phyloP scores from a whole-genome alignment of 2,329 filamentous ascomycete genomes.

The Beauveria australis region DNA sequence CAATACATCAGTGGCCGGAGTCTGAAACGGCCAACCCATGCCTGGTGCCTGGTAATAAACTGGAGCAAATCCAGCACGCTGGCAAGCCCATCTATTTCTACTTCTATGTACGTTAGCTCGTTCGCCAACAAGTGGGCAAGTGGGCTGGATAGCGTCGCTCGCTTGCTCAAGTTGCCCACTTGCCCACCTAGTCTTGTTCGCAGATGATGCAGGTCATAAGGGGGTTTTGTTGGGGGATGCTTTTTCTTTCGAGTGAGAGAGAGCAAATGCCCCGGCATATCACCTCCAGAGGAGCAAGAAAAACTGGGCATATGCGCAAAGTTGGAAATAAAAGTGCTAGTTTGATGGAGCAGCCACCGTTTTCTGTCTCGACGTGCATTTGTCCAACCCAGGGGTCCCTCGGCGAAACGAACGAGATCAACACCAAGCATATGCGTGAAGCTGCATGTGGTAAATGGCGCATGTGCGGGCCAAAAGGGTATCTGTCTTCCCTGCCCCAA shows the following conservation, averaged over 20 bases:
- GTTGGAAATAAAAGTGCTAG: background rate
- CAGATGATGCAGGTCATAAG: slow-evolving; percentile 2
- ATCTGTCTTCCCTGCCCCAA: background rate
- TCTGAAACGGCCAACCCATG: slow-evolving; percentile 3
- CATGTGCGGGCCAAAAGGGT: background rate
- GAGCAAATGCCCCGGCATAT: too few species aligned
- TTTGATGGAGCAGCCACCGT: too few species aligned
- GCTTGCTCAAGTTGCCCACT: background rate
- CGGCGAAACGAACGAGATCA: background rate
- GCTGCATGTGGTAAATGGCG: background rate
- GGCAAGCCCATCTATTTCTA: background rate
- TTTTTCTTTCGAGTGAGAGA: too few species aligned
- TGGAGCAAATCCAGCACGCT: background rate
- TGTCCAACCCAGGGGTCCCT: background rate
- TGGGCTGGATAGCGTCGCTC: background rate
- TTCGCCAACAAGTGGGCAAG: background rate
- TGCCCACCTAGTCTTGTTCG: background rate
- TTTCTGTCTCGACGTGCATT: too few species aligned
- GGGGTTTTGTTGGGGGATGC: background rate
- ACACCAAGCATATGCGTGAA: background rate
- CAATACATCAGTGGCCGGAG: background rate
- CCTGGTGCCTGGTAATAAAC: slow-evolving; percentile 7
- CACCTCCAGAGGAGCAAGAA: background rate
- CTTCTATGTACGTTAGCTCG: too few species aligned
- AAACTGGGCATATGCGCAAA: background rate